These are phyloP conservation scores for Dactylonectria macrodidyma DNA, from an alignment of 2,329 filamentous ascomycete species.

Conservation along the genomic window DNA sequence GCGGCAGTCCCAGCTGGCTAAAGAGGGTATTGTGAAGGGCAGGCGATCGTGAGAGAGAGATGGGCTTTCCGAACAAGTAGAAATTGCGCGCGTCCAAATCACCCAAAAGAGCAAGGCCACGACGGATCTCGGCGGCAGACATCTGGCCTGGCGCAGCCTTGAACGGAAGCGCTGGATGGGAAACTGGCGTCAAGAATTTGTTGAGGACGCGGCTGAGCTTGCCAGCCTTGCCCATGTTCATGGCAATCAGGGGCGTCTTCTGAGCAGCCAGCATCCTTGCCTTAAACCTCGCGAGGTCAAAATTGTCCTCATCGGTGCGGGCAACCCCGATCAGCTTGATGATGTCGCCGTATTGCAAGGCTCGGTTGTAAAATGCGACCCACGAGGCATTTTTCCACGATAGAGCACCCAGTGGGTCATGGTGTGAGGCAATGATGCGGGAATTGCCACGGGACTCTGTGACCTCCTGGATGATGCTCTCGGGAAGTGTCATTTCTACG, in stretches of 20 bases:
- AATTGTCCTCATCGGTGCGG: conserved; percentile 85
- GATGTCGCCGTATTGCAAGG: conserved; percentile 90
- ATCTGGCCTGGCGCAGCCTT: conserved; percentile 96
- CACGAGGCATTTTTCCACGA: conserved; percentile 96
- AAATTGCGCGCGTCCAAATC: conserved; percentile 83
- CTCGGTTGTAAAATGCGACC: conserved; percentile 91
- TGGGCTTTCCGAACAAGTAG: conserved; percentile 89
- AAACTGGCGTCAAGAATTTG: conserved; percentile 93
- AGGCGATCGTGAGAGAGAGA: conserved; percentile 86
- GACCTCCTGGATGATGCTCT: conserved; percentile 80
- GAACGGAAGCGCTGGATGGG: conserved; percentile 89
- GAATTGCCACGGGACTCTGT: conserved; percentile 78
- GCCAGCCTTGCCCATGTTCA: conserved; percentile 93
- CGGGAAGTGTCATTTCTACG: conserved; percentile 88
- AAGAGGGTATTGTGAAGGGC: conserved; percentile 93
- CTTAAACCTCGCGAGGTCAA: conserved; percentile 86
- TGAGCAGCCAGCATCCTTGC: conserved; percentile 80
- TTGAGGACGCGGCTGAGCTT: conserved; percentile 94
- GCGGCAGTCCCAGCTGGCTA: conserved; percentile 81
- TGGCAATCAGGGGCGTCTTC: conserved; percentile 87
- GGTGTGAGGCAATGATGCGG: conserved; percentile 94
- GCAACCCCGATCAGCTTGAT: conserved; percentile 95
- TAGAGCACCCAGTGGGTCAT: conserved; percentile 84
- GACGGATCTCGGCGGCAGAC: conserved; percentile 89
- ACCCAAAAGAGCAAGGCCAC: conserved; percentile 83